Percentiles rank a stretch among this genome's conserved stretches.
phyloP scores from a whole-genome alignment of 345 rosid species.

The Firmiana major region DNA sequence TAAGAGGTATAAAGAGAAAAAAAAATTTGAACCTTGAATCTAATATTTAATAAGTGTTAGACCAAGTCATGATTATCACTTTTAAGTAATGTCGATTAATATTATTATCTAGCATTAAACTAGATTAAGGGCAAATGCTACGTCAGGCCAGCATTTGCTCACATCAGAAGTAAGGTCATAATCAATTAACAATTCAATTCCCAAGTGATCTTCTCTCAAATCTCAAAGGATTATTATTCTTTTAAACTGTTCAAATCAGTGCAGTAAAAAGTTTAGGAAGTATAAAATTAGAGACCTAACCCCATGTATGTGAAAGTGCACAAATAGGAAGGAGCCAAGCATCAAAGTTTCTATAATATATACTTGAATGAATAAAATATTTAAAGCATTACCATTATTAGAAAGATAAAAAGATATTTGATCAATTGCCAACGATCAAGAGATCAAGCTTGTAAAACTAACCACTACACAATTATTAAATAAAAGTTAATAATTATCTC shows the following conservation, averaged over 20 bases:
- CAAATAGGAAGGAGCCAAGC: not conserved
- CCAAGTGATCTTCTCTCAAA: not conserved
- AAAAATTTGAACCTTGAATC: too few relatives aligned
- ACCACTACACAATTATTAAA: too few relatives aligned
- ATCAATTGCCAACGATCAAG: too few relatives aligned
- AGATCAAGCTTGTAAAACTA: too few relatives aligned
- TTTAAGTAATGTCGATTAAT: too few relatives aligned
- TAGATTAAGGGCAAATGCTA: not conserved
- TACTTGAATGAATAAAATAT: not conserved
- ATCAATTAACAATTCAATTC: not conserved
- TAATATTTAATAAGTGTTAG: too few relatives aligned
- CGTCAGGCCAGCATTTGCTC: not conserved
- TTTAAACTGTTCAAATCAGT: not conserved
- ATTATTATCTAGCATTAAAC: too few relatives aligned
- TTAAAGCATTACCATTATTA: not conserved
- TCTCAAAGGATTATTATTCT: not conserved
- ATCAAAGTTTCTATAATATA: not conserved
- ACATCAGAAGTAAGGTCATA: not conserved
- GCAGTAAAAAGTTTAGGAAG: not conserved
- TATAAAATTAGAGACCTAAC: not conserved
- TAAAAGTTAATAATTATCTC: too few relatives aligned
- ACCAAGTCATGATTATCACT: too few relatives aligned
- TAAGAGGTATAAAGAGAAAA: too few relatives aligned
- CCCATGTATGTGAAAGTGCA: not conserved
- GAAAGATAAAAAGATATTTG: not conserved